These are phyloP conservation scores for Aspergillus nidulans DNA, from an alignment of 495 filamentous ascomycete genomes.

Conservation along the genomic window DNA sequence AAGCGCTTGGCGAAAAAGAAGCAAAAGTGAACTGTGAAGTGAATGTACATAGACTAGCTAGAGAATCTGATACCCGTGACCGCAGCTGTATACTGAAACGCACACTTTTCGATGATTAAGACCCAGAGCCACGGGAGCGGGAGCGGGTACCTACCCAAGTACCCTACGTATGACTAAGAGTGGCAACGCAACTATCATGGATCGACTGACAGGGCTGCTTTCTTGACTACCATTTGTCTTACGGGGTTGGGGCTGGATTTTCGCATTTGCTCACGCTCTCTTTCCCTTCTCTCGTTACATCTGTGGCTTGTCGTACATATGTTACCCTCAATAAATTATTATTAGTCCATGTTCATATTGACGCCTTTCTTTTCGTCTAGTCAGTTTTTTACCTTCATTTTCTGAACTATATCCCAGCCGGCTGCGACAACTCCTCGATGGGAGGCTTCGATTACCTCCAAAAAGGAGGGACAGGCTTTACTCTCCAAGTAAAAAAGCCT, in stretches of 20 bases:
- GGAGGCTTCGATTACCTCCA: constrained; percentile 55
- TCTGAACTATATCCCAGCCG: not conserved
- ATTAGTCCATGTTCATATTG: not conserved
- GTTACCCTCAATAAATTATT: constrained; percentile 3
- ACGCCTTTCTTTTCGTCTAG: constrained; percentile 11
- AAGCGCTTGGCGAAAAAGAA: constrained; percentile 76
- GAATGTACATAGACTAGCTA: not conserved
- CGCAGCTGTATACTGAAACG: not conserved
- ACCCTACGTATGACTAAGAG: constrained; percentile 9
- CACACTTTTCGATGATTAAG: not conserved
- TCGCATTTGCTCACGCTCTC: constrained; percentile 4
- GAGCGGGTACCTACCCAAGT: too few relatives aligned
- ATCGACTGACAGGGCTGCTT: constrained; percentile 1
- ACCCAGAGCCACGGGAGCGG: constrained; percentile 3
- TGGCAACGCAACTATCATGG: not conserved
- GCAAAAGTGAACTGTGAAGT: constrained; percentile 25
- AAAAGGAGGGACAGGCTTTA: constrained; percentile 44
- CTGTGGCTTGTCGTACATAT: constrained; percentile 7
- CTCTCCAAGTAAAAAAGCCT: constrained; percentile 46
- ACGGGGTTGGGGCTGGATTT: not conserved
- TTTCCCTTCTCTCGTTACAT: constrained; percentile 7
- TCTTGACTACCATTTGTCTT: not conserved
- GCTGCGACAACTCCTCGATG: constrained; percentile 28
- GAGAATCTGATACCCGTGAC: constrained; percentile 5
- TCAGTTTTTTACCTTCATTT: not conserved